A percentile compares a stretch with the other conserved stretches of the same genome.
Conservation (phyloP, 164 flowering plant species). For the Malania oleifera region DNA sequence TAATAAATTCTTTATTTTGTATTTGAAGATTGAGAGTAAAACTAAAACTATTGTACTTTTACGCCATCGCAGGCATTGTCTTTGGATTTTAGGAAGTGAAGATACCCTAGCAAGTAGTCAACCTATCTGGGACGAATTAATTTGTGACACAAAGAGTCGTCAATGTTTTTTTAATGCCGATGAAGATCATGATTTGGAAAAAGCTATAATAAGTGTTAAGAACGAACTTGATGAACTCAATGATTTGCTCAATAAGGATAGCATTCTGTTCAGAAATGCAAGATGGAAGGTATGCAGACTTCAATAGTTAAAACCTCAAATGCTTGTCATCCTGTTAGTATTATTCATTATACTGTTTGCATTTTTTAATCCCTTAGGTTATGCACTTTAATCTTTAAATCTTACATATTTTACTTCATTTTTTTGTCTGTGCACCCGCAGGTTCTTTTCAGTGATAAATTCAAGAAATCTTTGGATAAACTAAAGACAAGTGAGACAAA, state of each 20-base stretch:
- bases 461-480: too few species aligned
- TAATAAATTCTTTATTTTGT: neutral
- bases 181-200: slow-evolving; percentile 16
- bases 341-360: too few species aligned
- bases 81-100: slow-evolving; percentile 39
- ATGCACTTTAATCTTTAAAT: too few species aligned
- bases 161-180: slow-evolving; percentile 27
- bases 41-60: too few species aligned
- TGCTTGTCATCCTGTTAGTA: too few species aligned
- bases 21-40: neutral
- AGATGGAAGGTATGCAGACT: slow-evolving; percentile 10
- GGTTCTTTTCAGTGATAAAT: too few species aligned
- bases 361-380: too few species aligned
- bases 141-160: slow-evolving; percentile 29
- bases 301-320: too few species aligned
- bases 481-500: too few species aligned
- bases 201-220: slow-evolving; percentile 9
- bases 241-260: neutral
- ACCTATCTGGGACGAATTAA: slow-evolving; percentile 33
- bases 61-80: slow-evolving; percentile 20
- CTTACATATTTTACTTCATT: too few species aligned
- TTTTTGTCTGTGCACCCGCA: too few species aligned
- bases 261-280: neutral
- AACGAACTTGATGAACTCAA: slow-evolving; percentile 4
- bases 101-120: slow-evolving; percentile 18